Evolutionary conservation across 2,329 filamentous ascomycete species (phyloP), one percentile per base, ranked within the genome.

Genomic region (Phaeosphaeria sp.): DNA sequence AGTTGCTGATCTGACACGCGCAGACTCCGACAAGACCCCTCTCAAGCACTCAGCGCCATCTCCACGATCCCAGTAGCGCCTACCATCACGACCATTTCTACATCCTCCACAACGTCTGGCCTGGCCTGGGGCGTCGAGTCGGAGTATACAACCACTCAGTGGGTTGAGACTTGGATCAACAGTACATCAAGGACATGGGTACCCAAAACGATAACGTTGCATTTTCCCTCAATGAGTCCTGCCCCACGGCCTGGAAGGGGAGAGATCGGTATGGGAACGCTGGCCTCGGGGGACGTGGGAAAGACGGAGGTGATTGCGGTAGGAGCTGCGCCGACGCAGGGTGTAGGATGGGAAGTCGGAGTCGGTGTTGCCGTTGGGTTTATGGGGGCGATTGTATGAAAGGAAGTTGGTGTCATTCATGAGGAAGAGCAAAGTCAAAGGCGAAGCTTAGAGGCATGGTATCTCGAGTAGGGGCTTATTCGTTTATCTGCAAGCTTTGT

Each of bases 251-350:
- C 74, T 10, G 72, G 72, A 0, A 62, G 56, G 18, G 75, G 75
- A 6, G 55, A 59, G 20, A 69, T 78, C 36, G 75, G 75, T 1
- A 69, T 77, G 72, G 74, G 74, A 6, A 75, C 72, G 27, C 52
- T 76, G 54, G 75, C 69, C 6, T 36, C 30, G 22, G 73, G 71
- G 11, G 50, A 68, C 52, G 55, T 61, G 11, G 73, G 72, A 2
- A 48, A 67, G 27, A 72, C 68, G 36, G 68, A 67, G 59, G 75
- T 72, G 7, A 52, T 71, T 3, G 64, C 62, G 3, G 62, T 59
- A 4, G 68, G 61, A 2, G 72, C 68, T 17, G 67, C 64, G 39
- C 59, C 63, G n/a, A 68, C 71, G 25, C 54, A 50, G 43, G 53
- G 51, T n/a, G 21, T 52, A 9, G 57, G 50, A 5, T 66, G 63